These are phyloP conservation scores for Hymenoscyphus salicellus DNA, from an alignment of 2,329 filamentous ascomycete species.

Conservation along the genomic window DNA sequence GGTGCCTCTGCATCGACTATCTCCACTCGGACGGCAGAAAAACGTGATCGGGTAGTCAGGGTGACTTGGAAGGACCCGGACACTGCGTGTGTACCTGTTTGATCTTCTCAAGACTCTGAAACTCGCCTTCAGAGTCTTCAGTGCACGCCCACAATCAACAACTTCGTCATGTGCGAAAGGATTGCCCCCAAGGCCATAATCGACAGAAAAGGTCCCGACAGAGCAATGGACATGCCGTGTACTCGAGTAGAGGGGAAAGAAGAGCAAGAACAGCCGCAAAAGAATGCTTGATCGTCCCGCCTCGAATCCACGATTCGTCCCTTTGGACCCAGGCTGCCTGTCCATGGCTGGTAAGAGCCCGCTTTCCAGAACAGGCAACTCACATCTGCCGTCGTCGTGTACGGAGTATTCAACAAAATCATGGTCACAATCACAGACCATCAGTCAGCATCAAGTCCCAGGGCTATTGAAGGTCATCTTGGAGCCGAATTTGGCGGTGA, in stretches of 20 bases:
- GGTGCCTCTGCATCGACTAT: background rate
- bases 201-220: constrained; percentile 12
- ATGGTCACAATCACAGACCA: background rate
- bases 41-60: constrained; percentile 17
- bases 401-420: background rate
- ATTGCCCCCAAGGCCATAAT: background rate
- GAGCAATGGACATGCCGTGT: background rate
- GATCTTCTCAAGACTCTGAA: constrained; percentile 27
- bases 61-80: constrained; percentile 2
- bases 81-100: constrained; percentile 27
- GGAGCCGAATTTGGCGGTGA: background rate
- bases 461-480: background rate
- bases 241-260: background rate
- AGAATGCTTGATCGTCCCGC: constrained; percentile 25
- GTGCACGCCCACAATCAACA: constrained; percentile 4
- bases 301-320: constrained; percentile 3
- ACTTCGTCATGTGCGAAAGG: no score
- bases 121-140: constrained; percentile 15
- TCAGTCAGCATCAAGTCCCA: background rate
- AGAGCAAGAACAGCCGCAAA: background rate
- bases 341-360: background rate
- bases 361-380: background rate
- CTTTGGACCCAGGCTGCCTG: background rate
- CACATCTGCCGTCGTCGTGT: background rate
- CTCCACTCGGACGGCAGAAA: constrained; percentile 8